Evolutionary conservation across 305 asterid genomes (phyloP), one percentile per base, ranked within the genome.

Genomic region (Fraxinus baroniana): DNA sequence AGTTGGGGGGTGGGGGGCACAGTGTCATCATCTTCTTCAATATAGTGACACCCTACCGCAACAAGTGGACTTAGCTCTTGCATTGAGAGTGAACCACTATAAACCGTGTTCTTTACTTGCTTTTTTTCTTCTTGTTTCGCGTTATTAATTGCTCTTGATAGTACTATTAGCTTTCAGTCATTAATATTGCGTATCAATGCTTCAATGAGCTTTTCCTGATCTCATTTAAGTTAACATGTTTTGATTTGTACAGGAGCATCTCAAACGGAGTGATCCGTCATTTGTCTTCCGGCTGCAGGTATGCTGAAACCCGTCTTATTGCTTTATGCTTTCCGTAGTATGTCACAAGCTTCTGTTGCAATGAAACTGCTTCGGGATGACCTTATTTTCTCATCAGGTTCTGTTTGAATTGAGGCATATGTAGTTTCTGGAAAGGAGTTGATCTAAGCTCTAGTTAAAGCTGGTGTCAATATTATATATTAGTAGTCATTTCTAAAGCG

Each of bases 251-350:
- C 95, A 96, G 99, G 99, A 94, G 81, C 99, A 96, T 88, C 93
- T 96, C 85, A 94, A 94, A 84, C 98, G 92, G 88, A 94, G 93
- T 87, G 98, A 94, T 85, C 92, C 88, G 83, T 96, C 99, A 81
- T 96, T 96, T 83, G 98, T 96, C 84, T 96, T 96, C 89, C 90
- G 98, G 86, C 90, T 96, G 87, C 98, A 96, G 99, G 99, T 96
- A 91, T 33, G 5, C 37, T 83, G 76, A 80, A 78, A 72, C 37
- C 15, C 0, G 2, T 77, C 78, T 22, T 37, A 44, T 82, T 44
- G 20, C 17, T 66, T 78, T 83, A 24, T 71, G 74, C 26, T 74
- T 71, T 74, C 35, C 60, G 75, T 49, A 33, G 49, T 85, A 72
- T 78, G 80, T 36, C 36, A 4, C 41, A 62, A 79, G 81, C 60